Base-by-base conservation (phyloP, 2,329 filamentous ascomycete genomes). In the Ophiostoma sp. region DNA sequence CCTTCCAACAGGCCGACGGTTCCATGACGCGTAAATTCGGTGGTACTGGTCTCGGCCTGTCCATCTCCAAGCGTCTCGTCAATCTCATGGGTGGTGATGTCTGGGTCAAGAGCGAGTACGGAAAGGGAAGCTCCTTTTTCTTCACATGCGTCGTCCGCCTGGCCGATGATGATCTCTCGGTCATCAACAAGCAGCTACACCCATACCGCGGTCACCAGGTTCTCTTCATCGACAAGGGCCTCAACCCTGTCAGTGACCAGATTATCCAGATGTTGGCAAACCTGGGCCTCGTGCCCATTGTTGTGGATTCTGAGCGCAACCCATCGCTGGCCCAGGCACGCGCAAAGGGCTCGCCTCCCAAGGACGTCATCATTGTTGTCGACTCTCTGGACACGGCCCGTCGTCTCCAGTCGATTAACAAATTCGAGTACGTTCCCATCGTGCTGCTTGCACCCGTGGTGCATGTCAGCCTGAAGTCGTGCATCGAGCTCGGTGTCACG, bases 371-470 rank as follows among this genome's bases (percentile, higher is more conserved):
- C 71, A 95, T 99, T 71, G 89, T 98, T 70, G 93, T 98, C 64
- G 95, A 98, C 78, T 95, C 92, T 18, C 92, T 96, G 75, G 90
- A 93, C 71, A 96, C 92, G 4, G 95, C 94, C n/a, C 85, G 92
- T 71, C 87, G 89, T 73, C 81, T 98, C 68, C 87, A 95, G 72
- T 89, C 91, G 11, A 89, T 95, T 66, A 94, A 97, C 75, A 92
- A 96, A 76, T 97, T 97, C 84, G 97, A 97, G 81, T 98, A 97
- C 76, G 92, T 97, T 63, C 95, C 95, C 2, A 93, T 99, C 72
- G 94, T 99, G 60, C 86, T 98, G 70, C 81, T 98, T 63, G 95
- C 93, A 62, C 93, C 94, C 0, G 83, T 92, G 47, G 93, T 98
- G 12, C 91, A 93, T 70, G 92, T 98, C 73, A 96, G 89, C 77